Evolutionary conservation across 768 basidiomycete species (phyloP), one percentile per base, ranked within the genome.

Genomic region (Nidularia pulvinata): DNA sequence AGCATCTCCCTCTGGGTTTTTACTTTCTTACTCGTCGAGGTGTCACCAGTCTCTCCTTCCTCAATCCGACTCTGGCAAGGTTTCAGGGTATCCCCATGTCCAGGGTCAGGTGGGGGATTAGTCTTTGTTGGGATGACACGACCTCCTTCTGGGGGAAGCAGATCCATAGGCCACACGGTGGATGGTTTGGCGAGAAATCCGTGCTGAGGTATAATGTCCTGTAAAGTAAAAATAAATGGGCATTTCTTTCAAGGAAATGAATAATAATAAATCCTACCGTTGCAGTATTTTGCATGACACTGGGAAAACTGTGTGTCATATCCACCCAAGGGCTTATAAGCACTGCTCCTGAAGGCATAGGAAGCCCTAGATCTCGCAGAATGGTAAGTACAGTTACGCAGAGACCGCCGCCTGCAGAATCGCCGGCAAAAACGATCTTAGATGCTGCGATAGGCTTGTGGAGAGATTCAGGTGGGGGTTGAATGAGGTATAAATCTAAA

Each of bases 261-360:
- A 45, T 0, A 37, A 30, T 30, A 10, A 36, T 19, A 19, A 10
- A 48, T 42, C 6, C 46, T 9, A 85, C 89, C 7, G 86, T 86
- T 5, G 71, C 70, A 0, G 78, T 79, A 62, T 93, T 91, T 44
- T 78, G 58, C 72, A 90, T 78, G 37, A 91, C 83, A 59, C 84
- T 86, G 0, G 89, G 88, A 63, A 95, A 91, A 49, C 83, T 88
- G 61, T 93, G 91, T 0, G 90, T 93, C n/a, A 95, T 71, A 65
- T 93, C 91, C 10, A 88, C 83, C 85, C 91, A 93, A 2, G 91
- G 91, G 53, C 85, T 88, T 57, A 93, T 89, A 22, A 93, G 71
- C 3, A 90, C 82, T 0, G 85, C 89, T 1, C 90, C 92, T 1
- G 89, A 85, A 3, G 91, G 90, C 61, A 83, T 70, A 1, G 88